Base-by-base conservation (phyloP, 352 stramenopile species). In the Phytophthora nicotianae region DNA sequence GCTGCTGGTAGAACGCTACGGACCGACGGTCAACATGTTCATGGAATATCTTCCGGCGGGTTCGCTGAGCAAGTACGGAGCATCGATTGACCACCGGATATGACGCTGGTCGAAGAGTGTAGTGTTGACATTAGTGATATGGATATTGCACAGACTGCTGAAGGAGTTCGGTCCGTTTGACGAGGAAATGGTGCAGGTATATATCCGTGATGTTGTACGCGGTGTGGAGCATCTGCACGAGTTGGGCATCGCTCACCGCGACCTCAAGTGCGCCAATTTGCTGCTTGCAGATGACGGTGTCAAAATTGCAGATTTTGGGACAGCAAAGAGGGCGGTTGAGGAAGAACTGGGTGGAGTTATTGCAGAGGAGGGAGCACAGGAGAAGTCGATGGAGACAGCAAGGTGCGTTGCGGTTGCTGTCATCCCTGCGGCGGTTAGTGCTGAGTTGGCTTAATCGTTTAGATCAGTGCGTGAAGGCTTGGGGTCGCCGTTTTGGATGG, bases 401-500 rank as follows among this genome's bases (percentile, higher is more conserved):
- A 74, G 64, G 59, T 75, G 23, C 33, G 33, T 43, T 43, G 5
- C 6, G 32, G 5, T 41, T 40, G 17, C 19, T 47, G 0, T 8
- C 19, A 20, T 3, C 9, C 21, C 2, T 49, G 37, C 23, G 23
- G n/a, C 4, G 2, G 11, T 35, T 26, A 5, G 26, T 23, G 26
- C 9, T 50, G 23, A n/a, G 13, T 41, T 19, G 19, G n/a, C n/a
- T 14, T 14, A 48, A 17, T 42, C 14, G 4, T 54, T 17, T 35
- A 91, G 80, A 43, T 92, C 83, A 0, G 81, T 89, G 19, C 74
- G 80, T 20, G 79, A 93, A 52, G 82, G 84, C 11, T 58, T 91
- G n/a, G 89, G 96, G 0, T 98, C 88, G 14, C 91, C 94, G n/a
- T 97, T 96, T 59, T 98, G 91, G 91, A 98, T 98, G 93, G 92